phyloP scores from a whole-genome alignment of 2,329 filamentous ascomycete genomes.

The Phialophora verrucosa region DNA sequence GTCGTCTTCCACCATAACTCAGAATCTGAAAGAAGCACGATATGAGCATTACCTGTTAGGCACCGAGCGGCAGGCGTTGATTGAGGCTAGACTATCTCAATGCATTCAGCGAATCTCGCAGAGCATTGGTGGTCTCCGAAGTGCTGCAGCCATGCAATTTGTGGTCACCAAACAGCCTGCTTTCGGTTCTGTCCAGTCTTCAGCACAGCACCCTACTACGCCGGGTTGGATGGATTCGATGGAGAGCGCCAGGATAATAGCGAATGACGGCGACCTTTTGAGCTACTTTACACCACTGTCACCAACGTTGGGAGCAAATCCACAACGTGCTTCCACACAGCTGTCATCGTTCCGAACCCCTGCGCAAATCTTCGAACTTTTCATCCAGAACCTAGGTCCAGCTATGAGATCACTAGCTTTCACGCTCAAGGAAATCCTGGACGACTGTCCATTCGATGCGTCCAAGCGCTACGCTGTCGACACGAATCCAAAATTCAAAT shows the following conservation, averaged over 20 bases:
- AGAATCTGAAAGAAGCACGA: conserved; percentile 82
- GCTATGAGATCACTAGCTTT: conserved; percentile 96
- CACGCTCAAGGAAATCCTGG: conserved; percentile 85
- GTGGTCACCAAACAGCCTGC: conserved; percentile 72
- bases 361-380: conserved; percentile 87
- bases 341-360: conserved; percentile 61
- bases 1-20: conserved; percentile 72
- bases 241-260: conserved; percentile 12
- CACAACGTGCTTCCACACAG: conserved; percentile 51
- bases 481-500: conserved; percentile 78
- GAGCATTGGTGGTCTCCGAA: conserved; percentile 86
- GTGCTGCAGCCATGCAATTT: conserved; percentile 88
- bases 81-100: conserved; percentile 80
- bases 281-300: conserved; percentile 29
- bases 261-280: conserved; percentile 15
- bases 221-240: conserved; percentile 28
- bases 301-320: conserved; percentile 54
- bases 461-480: conserved; percentile 71
- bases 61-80: conserved; percentile 75
- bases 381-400: conserved; percentile 85
- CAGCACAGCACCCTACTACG: conserved; percentile 34
- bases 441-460: conserved; percentile 80
- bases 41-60: conserved; percentile 86
- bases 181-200: conserved; percentile 33
- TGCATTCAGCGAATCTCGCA: conserved; percentile 85